Evolutionary conservation across 1,139 yeast genomes (phyloP).

Genomic region (Wickerhamomyces sp.): DNA sequence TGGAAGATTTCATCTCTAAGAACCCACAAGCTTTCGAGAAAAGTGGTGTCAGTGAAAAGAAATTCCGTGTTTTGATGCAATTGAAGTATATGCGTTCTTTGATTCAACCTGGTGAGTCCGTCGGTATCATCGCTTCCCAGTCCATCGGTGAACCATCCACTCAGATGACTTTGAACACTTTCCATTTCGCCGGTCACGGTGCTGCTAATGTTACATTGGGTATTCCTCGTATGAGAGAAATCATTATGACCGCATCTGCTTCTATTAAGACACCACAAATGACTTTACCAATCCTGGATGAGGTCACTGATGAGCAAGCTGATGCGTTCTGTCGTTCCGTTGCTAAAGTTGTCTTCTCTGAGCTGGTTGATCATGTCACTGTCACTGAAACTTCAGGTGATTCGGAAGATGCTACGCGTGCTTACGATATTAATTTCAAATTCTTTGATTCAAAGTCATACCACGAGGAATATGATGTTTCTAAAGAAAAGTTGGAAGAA

Average conservation of each 20-base stretch:
- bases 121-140: constrained; percentile 97
- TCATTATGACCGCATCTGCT: constrained; percentile 97
- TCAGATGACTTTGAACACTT: constrained; percentile 98
- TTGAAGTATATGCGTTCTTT: constrained; percentile 95
- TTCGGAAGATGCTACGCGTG: constrained; percentile 53
- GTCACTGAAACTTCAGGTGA: constrained; percentile 86
- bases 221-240: constrained; percentile 99
- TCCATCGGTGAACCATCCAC: constrained; percentile 99
- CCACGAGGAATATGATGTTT: constrained; percentile 81
- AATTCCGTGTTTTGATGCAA: constrained; percentile 95
- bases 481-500: constrained; percentile 70
- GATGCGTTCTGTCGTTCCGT: constrained; percentile 91
- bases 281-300: constrained; percentile 80
- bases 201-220: constrained; percentile 99
- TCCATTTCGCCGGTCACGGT: constrained; percentile 99
- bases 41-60: constrained; percentile 64
- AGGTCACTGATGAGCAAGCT: constrained; percentile 81
- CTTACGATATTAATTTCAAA: constrained; percentile 67
- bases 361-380: constrained; percentile 76
- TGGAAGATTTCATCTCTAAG: constrained; percentile 61
- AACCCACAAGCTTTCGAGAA: constrained; percentile 49
- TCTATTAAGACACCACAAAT: constrained; percentile 96
- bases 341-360: constrained; percentile 80
- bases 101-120: constrained; percentile 95
- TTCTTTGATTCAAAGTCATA: constrained; percentile 79